phyloP scores from a whole-genome alignment of 208 protist species.

The Strigomonas culicis region DNA sequence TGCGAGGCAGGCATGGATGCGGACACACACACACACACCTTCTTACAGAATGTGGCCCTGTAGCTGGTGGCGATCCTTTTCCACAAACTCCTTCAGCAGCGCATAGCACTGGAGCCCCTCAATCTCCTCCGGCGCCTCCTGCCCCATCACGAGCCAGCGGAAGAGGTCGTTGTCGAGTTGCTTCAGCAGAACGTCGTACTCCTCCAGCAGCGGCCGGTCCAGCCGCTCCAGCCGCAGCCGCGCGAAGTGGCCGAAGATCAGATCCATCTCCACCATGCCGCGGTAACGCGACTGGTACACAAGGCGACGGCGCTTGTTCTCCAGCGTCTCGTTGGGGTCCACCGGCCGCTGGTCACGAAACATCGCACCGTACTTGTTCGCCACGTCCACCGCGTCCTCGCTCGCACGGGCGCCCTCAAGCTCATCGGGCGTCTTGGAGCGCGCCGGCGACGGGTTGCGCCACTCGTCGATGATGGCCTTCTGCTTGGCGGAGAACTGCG shows the following conservation, averaged over 20 bases:
- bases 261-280: constrained; percentile 90
- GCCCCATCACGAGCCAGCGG: constrained; percentile 77
- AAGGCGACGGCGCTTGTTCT: constrained; percentile 68
- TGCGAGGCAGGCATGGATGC: too few species aligned
- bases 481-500: constrained; percentile 30
- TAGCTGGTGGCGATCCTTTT: constrained; percentile 47
- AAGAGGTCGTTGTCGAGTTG: constrained; percentile 87
- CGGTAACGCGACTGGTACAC: constrained; percentile 83
- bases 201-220: constrained; percentile 41
- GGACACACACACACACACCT: too few species aligned
- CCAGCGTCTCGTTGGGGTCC: constrained; percentile 45
- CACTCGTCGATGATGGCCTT: constrained; percentile 33
- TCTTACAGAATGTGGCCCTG: constrained; percentile 31
- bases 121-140: constrained; percentile 45
- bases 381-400: constrained; percentile 27
- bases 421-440: constrained; percentile 11
- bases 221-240: constrained; percentile 47
- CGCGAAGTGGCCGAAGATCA: constrained; percentile 82
- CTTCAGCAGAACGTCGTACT: constrained; percentile 82
- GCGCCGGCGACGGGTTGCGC: constrained; percentile 18
- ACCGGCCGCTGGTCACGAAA: constrained; percentile 68
- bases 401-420: constrained; percentile 16
- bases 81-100: constrained; percentile 55
- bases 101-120: constrained; percentile 35
- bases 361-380: constrained; percentile 28